A percentile compares a stretch with the other conserved stretches of the same genome.
Evolutionary conservation across 1,284 basidiomycete species (phyloP).

Genomic region (Moesziomyces parantarcticus): DNA sequence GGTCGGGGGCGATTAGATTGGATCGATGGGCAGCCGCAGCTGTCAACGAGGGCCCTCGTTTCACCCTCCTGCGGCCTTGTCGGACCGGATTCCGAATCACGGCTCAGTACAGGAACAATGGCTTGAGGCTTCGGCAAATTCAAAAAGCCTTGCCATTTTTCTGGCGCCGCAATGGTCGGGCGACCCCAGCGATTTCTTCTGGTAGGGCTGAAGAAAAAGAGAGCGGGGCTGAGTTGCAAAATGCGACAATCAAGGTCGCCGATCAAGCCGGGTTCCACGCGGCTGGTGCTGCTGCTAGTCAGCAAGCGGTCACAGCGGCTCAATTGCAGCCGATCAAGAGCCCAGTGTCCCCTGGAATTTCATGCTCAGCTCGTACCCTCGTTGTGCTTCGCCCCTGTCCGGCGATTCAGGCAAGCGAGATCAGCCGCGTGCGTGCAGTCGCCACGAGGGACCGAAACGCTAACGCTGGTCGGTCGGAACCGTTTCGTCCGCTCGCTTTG

Average conservation of each 20-base stretch:
- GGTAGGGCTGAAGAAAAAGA: not conserved
- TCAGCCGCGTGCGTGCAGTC: not conserved
- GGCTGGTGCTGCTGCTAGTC: not conserved
- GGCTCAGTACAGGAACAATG: no score
- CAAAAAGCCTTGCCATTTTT: not conserved
- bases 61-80: not conserved
- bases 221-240: constrained; percentile 1
- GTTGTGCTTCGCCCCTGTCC: not conserved
- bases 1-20: not conserved
- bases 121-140: not conserved
- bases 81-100: not conserved
- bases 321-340: not conserved
- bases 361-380: not conserved
- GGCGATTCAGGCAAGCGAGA: not conserved
- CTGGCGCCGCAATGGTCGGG: no score
- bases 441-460: not conserved
- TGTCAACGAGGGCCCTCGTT: not conserved
- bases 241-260: not conserved
- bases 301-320: not conserved
- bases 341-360: constrained; percentile 2
- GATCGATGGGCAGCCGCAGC: not conserved
- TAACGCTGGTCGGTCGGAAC: not conserved
- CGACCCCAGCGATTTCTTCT: no score
- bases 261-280: no score
- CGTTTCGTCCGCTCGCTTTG: not conserved